phyloP scores from a whole-genome alignment of 2,329 filamentous ascomycete species.

The Colletotrichum filicis region DNA sequence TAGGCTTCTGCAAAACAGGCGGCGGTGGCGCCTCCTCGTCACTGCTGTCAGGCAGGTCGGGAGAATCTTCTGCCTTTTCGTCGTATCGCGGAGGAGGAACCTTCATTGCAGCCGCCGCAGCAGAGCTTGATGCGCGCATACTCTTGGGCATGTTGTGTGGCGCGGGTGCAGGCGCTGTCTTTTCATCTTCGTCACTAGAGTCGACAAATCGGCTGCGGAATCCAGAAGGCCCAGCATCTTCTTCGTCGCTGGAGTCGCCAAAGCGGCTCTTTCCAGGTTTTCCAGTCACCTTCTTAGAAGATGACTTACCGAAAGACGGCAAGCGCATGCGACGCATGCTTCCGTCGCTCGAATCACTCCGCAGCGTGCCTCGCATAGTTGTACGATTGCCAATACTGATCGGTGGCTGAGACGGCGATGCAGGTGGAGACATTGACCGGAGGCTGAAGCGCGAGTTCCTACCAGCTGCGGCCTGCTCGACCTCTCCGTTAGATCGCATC shows the following conservation, averaged over 20 bases:
- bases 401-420: conserved; percentile 58
- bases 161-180: conserved; percentile 76
- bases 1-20: conserved; percentile 33
- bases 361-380: conserved; percentile 54
- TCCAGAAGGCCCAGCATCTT: conserved; percentile 47
- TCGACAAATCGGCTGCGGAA: conserved; percentile 74
- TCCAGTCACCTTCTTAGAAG: conserved; percentile 44
- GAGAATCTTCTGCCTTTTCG: conserved; percentile 61
- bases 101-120: conserved; percentile 51
- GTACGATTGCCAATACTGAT: conserved; percentile 52
- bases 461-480: conserved; percentile 48
- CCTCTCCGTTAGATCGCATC: conserved; percentile 68
- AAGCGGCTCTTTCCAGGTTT: conserved; percentile 62
- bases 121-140: conserved; percentile 44
- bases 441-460: conserved; percentile 68
- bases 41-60: conserved; percentile 70
- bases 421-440: conserved; percentile 75
- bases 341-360: conserved; percentile 51
- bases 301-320: conserved; percentile 55
- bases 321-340: conserved; percentile 51
- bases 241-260: conserved; percentile 72
- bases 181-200: conserved; percentile 75
- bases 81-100: conserved; percentile 47
- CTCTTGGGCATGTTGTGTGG: conserved; percentile 61
- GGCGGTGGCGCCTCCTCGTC: conserved; percentile 50